These are phyloP conservation scores for Penicillium janthinellum DNA, from an alignment of 2,329 filamentous ascomycete species.

Conservation along the genomic window DNA sequence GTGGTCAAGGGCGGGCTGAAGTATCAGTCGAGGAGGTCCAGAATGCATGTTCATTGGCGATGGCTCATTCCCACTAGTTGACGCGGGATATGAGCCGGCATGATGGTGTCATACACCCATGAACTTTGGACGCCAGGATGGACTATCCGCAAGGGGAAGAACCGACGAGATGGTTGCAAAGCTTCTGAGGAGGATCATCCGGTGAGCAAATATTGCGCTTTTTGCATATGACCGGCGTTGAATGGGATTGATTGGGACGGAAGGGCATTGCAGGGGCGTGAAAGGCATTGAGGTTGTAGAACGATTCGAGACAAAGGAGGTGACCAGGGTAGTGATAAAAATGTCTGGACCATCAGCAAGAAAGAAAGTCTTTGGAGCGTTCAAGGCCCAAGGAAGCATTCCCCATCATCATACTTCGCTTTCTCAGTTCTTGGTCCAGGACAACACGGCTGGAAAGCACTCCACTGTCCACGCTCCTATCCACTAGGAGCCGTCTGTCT, in stretches of 20 bases:
- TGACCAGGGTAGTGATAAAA: neutral
- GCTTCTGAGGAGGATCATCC: neutral
- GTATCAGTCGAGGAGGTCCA: conserved; percentile 11
- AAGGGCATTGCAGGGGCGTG: neutral
- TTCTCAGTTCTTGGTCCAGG: neutral
- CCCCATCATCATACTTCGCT: neutral
- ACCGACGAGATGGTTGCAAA: neutral
- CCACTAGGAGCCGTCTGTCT: neutral
- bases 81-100: conserved; percentile 4
- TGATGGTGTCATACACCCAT: conserved; percentile 22
- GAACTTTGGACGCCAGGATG: neutral
- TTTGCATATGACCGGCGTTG: neutral
- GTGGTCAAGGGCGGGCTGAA: conserved; percentile 13
- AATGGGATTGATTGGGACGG: neutral
- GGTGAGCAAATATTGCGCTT: neutral
- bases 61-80: conserved; percentile 8
- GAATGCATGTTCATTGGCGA: conserved; percentile 20
- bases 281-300: neutral
- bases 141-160: neutral
- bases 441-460: conserved; percentile 1
- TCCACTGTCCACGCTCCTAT: neutral
- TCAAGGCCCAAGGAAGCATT: neutral
- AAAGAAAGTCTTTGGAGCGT: neutral
- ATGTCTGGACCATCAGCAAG: neutral
- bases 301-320: neutral